Evolutionary conservation across 2,329 filamentous ascomycete species (phyloP), one percentile per base, ranked within the genome.

Genomic region (Calonectria fujianensis): DNA sequence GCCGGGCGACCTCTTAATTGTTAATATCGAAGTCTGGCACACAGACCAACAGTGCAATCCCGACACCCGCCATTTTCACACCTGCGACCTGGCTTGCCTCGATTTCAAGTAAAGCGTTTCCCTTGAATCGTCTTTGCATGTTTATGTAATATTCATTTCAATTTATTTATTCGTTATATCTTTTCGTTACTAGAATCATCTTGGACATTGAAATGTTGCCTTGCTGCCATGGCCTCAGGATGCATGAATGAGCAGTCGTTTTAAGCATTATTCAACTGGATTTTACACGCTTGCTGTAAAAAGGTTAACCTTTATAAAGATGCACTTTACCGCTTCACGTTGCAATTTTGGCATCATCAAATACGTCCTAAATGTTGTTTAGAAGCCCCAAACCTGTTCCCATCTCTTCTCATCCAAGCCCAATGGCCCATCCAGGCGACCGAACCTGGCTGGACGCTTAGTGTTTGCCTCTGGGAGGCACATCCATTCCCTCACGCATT

Each of bases 401-500:
- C 94, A 96, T 66, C 90, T 85, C 78, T 85, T 85, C 74, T 88
- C 86, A 75, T 91, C 89, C 39, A 87, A 86, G 69, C 91, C 88
- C 79, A 95, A 82, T 6, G 93, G 91, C 1, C 91, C 91, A 63
- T 90, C 86, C 29, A 95, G 86, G 45, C 87, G 87, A 2, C 94
- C 94, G 80, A 93, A 92, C 69, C 93, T 88, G 13, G 94, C 92
- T 20, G 89, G 85, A 41, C 82, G 80, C 1, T 90, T 90, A 1
- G 91, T 91, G 69, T 93, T 94, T 4, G 93, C 89, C 84, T 96
- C 94, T 1, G 96, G 96, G 37, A 98, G 87, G 83, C 95, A 96
- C 66, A 98, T 88, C 94, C 94, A 98, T 82, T 97, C 92, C 61
- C 95, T 87, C 31, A 98, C 91, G 78, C 93, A 93, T 65, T 93